Evolutionary conservation across 352 stramenopile genomes (phyloP).

Genomic region (Globisporangium uncinulatum): DNA sequence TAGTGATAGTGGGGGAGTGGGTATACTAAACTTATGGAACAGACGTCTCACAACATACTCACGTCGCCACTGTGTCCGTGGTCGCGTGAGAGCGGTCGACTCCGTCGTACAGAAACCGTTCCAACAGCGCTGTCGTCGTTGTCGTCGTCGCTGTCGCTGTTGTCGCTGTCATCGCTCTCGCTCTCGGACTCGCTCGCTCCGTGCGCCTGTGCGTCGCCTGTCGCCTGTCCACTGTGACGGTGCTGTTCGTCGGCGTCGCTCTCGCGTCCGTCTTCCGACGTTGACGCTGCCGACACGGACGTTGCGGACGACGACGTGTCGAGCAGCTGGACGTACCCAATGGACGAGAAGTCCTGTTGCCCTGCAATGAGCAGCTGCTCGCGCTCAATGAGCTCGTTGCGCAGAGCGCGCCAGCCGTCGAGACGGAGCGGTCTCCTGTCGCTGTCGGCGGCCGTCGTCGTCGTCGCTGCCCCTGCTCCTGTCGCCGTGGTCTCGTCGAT

Average conservation of each 20-base stretch:
- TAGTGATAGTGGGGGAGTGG: neutral
- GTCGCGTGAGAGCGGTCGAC: neutral
- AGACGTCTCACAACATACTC: neutral
- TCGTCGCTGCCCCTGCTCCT: too few species aligned
- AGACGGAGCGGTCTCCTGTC: slow-evolving; percentile 16
- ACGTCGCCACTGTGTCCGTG: neutral
- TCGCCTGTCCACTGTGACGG: neutral
- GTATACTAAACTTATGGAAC: neutral
- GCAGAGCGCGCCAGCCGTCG: slow-evolving; percentile 50
- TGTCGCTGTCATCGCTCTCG: neutral
- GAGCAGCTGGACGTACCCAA: slow-evolving; percentile 40
- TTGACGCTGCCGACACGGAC: slow-evolving; percentile 2
- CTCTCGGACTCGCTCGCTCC: neutral
- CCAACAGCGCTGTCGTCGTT: neutral
- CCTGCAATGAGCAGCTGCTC: slow-evolving; percentile 37
- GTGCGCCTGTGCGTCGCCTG: slow-evolving; percentile 1
- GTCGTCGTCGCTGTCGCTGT: neutral
- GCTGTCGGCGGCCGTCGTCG: neutral
- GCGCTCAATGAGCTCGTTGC: slow-evolving; percentile 43
- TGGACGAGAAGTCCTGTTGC: slow-evolving; percentile 30
- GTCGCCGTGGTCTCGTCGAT: neutral
- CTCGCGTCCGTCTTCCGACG: slow-evolving; percentile 7
- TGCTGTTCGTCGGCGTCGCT: slow-evolving; percentile 7
- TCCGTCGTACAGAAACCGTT: neutral
- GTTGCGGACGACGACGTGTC: slow-evolving; percentile 23